phyloP scores from a whole-genome alignment of 495 filamentous ascomycete species.

The Hypomontagnella submonticulosa region DNA sequence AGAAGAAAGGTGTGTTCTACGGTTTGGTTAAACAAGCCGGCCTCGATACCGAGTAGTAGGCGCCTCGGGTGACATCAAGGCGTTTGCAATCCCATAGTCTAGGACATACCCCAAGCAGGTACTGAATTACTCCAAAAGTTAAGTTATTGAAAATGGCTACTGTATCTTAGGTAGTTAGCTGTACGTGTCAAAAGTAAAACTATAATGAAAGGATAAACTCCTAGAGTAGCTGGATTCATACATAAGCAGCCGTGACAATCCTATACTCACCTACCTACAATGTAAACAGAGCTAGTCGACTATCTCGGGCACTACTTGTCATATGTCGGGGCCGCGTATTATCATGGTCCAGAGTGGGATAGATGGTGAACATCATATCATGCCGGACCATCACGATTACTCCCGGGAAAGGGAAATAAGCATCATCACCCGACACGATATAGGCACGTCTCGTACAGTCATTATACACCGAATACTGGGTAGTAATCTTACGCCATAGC shows the following conservation, averaged over 20 bases:
- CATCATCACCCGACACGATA: slow-evolving; percentile 9
- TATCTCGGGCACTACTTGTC: too few relatives aligned
- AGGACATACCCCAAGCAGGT: slow-evolving; percentile 21
- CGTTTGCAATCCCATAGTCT: slow-evolving; percentile 19
- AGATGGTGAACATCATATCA: neutral
- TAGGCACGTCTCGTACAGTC: slow-evolving; percentile 21
- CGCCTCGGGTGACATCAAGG: neutral
- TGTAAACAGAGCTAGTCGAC: too few relatives aligned
- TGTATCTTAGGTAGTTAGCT: neutral
- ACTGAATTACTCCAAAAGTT: slow-evolving; percentile 12
- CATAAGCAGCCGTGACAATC: neutral
- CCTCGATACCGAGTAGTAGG: slow-evolving; percentile 49
- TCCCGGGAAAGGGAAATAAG: neutral
- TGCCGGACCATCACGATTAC: neutral
- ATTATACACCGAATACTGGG: neutral
- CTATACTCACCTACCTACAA: too few relatives aligned
- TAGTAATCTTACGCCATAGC: slow-evolving; percentile 3
- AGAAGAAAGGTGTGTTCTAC: slow-evolving; percentile 57
- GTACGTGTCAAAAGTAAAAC: slow-evolving; percentile 9
- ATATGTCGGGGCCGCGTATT: too few relatives aligned
- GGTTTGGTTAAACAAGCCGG: slow-evolving; percentile 61
- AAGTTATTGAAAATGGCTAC: slow-evolving; percentile 3
- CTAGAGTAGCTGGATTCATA: slow-evolving; percentile 1
- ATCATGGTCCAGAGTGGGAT: neutral
- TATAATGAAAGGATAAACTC: slow-evolving; percentile 11